Evolutionary conservation across 371 early-diverging fungal genomes (phyloP).

Genomic region (Lichtheimia hyalospora): DNA sequence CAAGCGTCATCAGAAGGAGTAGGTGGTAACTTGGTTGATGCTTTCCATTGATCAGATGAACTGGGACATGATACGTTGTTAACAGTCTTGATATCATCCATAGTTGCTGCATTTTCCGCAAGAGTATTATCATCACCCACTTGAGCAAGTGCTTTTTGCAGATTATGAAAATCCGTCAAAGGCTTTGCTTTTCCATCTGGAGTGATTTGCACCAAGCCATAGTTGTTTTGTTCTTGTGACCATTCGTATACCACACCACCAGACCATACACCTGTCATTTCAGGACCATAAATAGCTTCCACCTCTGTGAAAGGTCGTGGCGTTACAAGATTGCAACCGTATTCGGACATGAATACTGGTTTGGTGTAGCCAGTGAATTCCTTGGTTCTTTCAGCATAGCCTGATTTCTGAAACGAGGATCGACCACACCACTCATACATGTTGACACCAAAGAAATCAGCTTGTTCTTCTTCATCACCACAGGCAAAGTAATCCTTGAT

Average conservation of each 20-base stretch:
- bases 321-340: constrained; percentile 58
- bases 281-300: constrained; percentile 63
- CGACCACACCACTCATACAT: constrained; percentile 69
- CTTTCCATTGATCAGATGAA: constrained; percentile 55
- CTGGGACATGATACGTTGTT: constrained; percentile 54
- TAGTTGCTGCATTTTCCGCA: constrained; percentile 45
- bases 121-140: neutral
- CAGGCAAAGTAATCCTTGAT: constrained; percentile 76
- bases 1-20: constrained; percentile 76
- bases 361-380: constrained; percentile 54
- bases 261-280: constrained; percentile 69
- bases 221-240: constrained; percentile 77
- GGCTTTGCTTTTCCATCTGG: constrained; percentile 38
- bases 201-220: constrained; percentile 70
- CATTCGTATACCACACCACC: constrained; percentile 85
- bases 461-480: constrained; percentile 62
- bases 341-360: constrained; percentile 69
- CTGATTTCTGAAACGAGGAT: constrained; percentile 55
- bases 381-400: constrained; percentile 58
- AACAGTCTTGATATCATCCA: constrained; percentile 42
- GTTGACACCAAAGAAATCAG: constrained; percentile 78
- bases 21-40: constrained; percentile 60
- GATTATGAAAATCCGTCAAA: constrained; percentile 47
- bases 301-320: constrained; percentile 63
- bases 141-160: constrained; percentile 38